A percentile compares a stretch with the other conserved stretches of the same genome.
These are phyloP conservation scores for Salix suchowensis DNA, from an alignment of 345 rosid species.

Conservation along the genomic window DNA sequence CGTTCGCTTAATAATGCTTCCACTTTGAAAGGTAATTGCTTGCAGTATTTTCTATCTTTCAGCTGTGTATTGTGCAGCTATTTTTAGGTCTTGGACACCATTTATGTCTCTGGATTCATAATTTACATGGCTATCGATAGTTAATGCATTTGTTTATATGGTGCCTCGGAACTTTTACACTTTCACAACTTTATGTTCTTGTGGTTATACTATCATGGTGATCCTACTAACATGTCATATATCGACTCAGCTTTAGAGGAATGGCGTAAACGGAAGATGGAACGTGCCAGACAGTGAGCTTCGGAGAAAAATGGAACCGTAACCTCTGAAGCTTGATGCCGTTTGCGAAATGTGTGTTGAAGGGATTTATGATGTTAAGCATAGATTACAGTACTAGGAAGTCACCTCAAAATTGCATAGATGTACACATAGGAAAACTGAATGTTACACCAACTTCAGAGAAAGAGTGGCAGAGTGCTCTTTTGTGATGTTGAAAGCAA, in stretches of 20 bases:
- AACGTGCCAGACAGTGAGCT: constrained; percentile 65
- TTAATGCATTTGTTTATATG: background rate
- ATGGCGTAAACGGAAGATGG: constrained; percentile 91
- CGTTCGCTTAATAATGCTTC: constrained; percentile 57
- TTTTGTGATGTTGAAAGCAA: background rate
- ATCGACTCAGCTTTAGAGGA: constrained; percentile 64
- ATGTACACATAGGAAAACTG: background rate
- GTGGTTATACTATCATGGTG: background rate
- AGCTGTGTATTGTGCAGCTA: background rate
- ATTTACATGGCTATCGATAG: background rate
- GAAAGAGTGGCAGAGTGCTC: too few species aligned
- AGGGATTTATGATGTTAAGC: background rate
- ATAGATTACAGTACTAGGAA: background rate
- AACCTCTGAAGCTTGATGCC: constrained; percentile 26
- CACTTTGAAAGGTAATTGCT: constrained; percentile 65
- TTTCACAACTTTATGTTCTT: background rate
- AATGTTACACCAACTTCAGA: background rate
- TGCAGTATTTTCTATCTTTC: background rate
- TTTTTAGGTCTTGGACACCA: background rate
- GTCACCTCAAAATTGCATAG: background rate
- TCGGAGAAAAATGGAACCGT: constrained; percentile 57
- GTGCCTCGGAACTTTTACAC: background rate
- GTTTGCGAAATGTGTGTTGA: background rate
- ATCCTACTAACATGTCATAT: background rate
- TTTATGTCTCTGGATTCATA: background rate